Evolutionary conservation across 2,329 filamentous ascomycete species (phyloP), one percentile per base, ranked within the genome.

Genomic region (Paraphaeosphaeria sporulosa): DNA sequence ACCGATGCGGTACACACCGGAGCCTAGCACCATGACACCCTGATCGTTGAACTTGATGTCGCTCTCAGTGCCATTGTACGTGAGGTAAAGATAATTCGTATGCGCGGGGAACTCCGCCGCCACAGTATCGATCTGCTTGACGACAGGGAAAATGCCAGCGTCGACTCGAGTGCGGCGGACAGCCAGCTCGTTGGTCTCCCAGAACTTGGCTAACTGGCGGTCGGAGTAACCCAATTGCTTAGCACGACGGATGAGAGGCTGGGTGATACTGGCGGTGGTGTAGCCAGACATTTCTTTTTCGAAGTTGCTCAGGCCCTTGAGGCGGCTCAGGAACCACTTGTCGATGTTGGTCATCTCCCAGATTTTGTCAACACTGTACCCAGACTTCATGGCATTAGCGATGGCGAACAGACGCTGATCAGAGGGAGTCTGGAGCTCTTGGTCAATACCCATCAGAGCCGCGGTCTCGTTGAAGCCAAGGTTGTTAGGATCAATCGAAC

Each of bases 271-370:
- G 58, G 90, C 86, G 47, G 93, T 89, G 66, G 83, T 85, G 79
- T 89, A 92, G 50, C 83, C 84, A 60, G 85, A 84, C 88, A 97
- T 92, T 25, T 85, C 78, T 80, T 93, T 94, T 75, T 89, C 89
- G 71, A 98, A 97, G 81, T 97, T 87, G 79, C 89, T 96, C 10
- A 99, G 83, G 30, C 90, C 90, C 87, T 96, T 96, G 59, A 99
- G 88, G 78, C 93, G 94, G 80, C 87, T 89, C 67, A 99, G 82
- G 84, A 98, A 99, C 95, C 95, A 99, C 80, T 96, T 97, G 82
- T 98, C 95, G 71, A 99, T 99, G 82, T 94, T 93, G 73, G 95
- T 99, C 83, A 98, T 86, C 78, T 97, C 92, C 93, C 94, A 97
- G 76, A 99, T 97, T 81, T 96, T 95, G 75, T 98, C 92, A 38